Evolutionary conservation across 2,329 filamentous ascomycete genomes (phyloP), one percentile per base, ranked within the genome.

Genomic region (Drechslera avenae): DNA sequence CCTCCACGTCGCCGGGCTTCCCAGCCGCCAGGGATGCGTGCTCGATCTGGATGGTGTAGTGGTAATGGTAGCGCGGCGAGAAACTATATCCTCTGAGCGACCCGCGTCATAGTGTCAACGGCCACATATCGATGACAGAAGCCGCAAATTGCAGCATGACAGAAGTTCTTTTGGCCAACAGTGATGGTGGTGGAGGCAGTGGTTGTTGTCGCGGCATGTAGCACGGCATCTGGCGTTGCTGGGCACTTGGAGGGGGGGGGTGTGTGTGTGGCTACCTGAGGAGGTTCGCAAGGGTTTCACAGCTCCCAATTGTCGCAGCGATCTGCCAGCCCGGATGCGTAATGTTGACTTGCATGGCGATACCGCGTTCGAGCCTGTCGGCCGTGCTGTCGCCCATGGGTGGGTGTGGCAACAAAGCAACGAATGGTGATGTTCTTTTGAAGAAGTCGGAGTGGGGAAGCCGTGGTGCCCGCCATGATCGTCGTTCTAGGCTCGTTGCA

Each of bases 1-100:
- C 33, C 51, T 44, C 54, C 46, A 54, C 51, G 43, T 52, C 62
- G 47, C 45, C 48, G 53, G 56, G 39, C 49, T 56, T 44, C 41
- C 52, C 49, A 59, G 46, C 59, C 56, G 36, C 45, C 60, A 50
- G 35, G 46, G 42, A 57, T 57, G 48, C 32, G 26, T 37, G 32
- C 30, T 42, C 28, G 44, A 48, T 40, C 37, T 39, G 56, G 48
- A 53, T 52, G 39, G 39, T 44, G 46, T 46, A 49, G 33, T 18
- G 43, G 47, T 26, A 30, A 42, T 46, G 34, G 55, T 50, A 23
- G 26, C 40, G 54, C 30, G 34, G 46, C 3, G 4, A 9, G 26
- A 28, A 28, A 28, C 9, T 10, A 13, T 28, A 28, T 28, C 9
- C 12, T 19, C 14, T 46, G 17, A 23, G 18, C 26, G 19, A 2